phyloP scores from a whole-genome alignment of 192 early-diverging fungal genomes.

The Geosiphon pyriformis region DNA sequence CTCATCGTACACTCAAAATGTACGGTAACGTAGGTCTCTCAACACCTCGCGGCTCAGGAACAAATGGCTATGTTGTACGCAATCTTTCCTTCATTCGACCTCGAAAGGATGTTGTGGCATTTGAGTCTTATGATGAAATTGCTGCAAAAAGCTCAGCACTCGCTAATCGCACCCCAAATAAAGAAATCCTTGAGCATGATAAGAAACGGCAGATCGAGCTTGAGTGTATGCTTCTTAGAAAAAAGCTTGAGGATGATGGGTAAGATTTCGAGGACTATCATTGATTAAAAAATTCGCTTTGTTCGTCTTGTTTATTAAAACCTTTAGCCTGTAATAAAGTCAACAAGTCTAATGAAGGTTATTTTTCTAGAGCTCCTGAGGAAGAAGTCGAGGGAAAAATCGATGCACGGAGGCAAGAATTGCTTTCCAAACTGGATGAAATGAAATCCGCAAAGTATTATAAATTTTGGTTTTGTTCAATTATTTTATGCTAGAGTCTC shows the following conservation, averaged over 20 bases:
- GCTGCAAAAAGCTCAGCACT: slow-evolving; percentile 28
- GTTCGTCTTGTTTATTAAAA: neutral
- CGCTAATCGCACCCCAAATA: slow-evolving; percentile 52
- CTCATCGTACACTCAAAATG: too few species aligned
- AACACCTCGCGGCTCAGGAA: slow-evolving; percentile 81
- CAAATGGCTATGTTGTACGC: slow-evolving; percentile 93
- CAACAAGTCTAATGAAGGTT: neutral
- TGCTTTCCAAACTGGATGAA: slow-evolving; percentile 50
- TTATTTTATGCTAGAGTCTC: too few species aligned
- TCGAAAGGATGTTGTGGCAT: slow-evolving; percentile 32
- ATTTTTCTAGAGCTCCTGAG: slow-evolving; percentile 45
- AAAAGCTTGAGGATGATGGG: slow-evolving; percentile 73
- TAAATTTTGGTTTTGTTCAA: too few species aligned
- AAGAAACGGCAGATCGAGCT: slow-evolving; percentile 85
- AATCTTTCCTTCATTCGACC: slow-evolving; percentile 73
- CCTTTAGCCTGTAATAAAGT: neutral
- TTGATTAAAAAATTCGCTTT: neutral
- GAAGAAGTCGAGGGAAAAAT: slow-evolving; percentile 66
- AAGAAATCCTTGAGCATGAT: slow-evolving; percentile 81
- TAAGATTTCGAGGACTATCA: slow-evolving; percentile 23
- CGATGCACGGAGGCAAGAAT: slow-evolving; percentile 46
- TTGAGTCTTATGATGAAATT: slow-evolving; percentile 36
- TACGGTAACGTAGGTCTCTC: slow-evolving; percentile 53
- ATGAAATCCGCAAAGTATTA: slow-evolving; percentile 1
- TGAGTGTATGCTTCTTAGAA: slow-evolving; percentile 73